Conservation (phyloP, 2,329 filamentous ascomycete genomes). For the Cladosporium sp. region DNA sequence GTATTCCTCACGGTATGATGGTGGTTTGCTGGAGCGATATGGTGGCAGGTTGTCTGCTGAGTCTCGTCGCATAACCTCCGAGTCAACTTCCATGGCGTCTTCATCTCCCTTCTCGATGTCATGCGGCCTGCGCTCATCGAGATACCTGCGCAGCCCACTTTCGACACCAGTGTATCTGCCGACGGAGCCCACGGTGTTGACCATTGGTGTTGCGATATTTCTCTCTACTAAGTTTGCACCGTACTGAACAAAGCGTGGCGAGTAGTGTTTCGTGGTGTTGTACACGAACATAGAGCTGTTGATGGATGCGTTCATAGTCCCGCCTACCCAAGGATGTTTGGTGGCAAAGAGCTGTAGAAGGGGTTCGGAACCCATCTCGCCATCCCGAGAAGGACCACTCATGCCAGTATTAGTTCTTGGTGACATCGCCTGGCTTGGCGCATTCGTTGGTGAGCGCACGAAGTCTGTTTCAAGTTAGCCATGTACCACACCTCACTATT, state of each 20-base stretch:
- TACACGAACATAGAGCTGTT: constrained; percentile 82
- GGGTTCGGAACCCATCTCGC: constrained; percentile 61
- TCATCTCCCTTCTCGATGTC: constrained; percentile 43
- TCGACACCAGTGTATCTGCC: constrained; percentile 84
- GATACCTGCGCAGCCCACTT: constrained; percentile 77
- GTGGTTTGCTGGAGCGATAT: constrained; percentile 66
- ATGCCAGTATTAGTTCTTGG: constrained; percentile 2
- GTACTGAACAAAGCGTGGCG: constrained; percentile 78
- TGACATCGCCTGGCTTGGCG: constrained; percentile 26
- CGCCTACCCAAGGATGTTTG: constrained; percentile 79
- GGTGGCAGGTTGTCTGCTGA: constrained; percentile 74
- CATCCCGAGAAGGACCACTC: neutral
- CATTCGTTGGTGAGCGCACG: constrained; percentile 33
- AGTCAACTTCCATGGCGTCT: constrained; percentile 43
- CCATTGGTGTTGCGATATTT: constrained; percentile 74
- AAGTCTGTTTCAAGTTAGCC: constrained; percentile 34
- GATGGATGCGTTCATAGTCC: constrained; percentile 54
- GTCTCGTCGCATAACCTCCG: constrained; percentile 42
- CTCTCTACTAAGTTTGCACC: constrained; percentile 87
- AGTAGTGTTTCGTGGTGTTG: constrained; percentile 82
- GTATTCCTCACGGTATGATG: constrained; percentile 31
- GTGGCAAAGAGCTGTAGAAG: constrained; percentile 81
- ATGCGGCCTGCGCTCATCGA: constrained; percentile 53
- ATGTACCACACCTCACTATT: neutral
- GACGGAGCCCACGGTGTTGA: constrained; percentile 79